These are phyloP conservation scores for Arabidopsis thaliana DNA, from an alignment of 345 rosid genomes.

Conservation along the genomic window DNA sequence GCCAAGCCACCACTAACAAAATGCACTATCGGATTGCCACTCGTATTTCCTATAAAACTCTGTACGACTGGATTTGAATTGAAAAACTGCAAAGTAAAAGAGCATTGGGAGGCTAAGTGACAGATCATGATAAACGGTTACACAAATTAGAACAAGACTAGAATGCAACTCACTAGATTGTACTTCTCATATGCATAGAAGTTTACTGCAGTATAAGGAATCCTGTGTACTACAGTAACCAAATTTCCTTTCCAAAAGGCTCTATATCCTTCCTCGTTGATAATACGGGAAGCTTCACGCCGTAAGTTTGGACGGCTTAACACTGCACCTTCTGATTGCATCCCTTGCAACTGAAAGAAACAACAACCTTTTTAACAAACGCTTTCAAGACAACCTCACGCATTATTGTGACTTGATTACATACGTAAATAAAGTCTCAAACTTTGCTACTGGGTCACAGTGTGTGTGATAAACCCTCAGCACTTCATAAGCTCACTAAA, in stretches of 20 bases:
- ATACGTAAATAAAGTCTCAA: not conserved
- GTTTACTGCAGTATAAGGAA: slow-evolving; percentile 82
- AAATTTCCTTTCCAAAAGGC: slow-evolving; percentile 98
- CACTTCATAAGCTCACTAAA: not conserved
- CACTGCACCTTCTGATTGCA: slow-evolving; percentile 77
- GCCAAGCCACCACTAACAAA: slow-evolving; percentile 93
- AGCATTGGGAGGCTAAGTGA: slow-evolving; percentile 14
- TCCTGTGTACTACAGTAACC: slow-evolving; percentile 90
- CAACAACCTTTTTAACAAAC: slow-evolving; percentile 20
- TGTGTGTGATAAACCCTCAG: slow-evolving; percentile 12
- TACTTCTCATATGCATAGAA: slow-evolving; percentile 85
- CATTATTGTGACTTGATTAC: not conserved
- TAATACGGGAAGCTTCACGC: slow-evolving; percentile 84
- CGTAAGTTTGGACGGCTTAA: slow-evolving; percentile 68
- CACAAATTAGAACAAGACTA: slow-evolving; percentile 7
- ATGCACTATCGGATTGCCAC: slow-evolving; percentile 57
- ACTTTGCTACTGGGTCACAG: slow-evolving; percentile 8
- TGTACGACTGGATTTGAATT: slow-evolving; percentile 51
- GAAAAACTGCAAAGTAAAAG: slow-evolving; percentile 59
- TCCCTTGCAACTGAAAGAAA: slow-evolving; percentile 92
- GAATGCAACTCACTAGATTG: slow-evolving; percentile 56
- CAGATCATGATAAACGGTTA: slow-evolving; percentile 9
- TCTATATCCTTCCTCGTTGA: slow-evolving; percentile 85
- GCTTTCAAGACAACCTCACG: not conserved
- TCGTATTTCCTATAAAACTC: slow-evolving; percentile 45